phyloP scores from a whole-genome alignment of 768 basidiomycete species.

The Leucogyrophana mollusca region DNA sequence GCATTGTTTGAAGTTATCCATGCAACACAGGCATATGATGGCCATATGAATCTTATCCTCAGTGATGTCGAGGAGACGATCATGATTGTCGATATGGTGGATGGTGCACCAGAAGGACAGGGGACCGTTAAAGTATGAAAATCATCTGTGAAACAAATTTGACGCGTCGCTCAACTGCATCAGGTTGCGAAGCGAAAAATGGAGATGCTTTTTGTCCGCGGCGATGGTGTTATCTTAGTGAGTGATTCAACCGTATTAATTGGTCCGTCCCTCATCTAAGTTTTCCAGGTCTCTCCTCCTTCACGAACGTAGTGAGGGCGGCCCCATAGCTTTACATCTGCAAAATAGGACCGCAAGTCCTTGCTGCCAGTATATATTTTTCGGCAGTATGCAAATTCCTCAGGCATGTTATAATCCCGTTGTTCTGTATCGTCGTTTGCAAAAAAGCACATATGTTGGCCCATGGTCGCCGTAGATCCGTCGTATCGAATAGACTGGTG shows the following conservation, averaged over 20 bases:
- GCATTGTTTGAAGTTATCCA: constrained; percentile 9
- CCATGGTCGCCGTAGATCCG: too few relatives aligned
- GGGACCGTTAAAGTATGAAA: constrained; percentile 63
- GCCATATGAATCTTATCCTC: constrained; percentile 99
- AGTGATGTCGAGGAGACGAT: constrained; percentile 98
- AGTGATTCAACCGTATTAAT: constrained; percentile 22
- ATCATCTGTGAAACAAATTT: background rate
- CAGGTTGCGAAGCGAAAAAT: constrained; percentile 92
- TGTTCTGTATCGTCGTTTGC: background rate
- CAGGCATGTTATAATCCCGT: constrained; percentile 1
- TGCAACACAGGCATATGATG: constrained; percentile 86
- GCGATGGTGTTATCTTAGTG: constrained; percentile 96
- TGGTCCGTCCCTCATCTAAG: constrained; percentile 9
- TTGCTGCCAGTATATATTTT: constrained; percentile 34
- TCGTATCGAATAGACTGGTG: too few relatives aligned
- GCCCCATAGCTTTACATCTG: too few relatives aligned
- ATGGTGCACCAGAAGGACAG: constrained; percentile 55
- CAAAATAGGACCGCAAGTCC: constrained; percentile 1
- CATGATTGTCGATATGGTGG: constrained; percentile 88
- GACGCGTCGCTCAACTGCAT: constrained; percentile 3
- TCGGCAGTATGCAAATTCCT: constrained; percentile 24
- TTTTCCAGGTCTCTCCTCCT: constrained; percentile 72
- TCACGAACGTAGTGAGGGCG: constrained; percentile 59
- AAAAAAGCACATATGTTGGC: too few relatives aligned
- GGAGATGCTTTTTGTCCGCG: constrained; percentile 98